Percentiles rank a stretch among this genome's conserved stretches.
These are phyloP conservation scores for Fraxinus paxiana DNA, from an alignment of 305 asterid species.

Conservation along the genomic window DNA sequence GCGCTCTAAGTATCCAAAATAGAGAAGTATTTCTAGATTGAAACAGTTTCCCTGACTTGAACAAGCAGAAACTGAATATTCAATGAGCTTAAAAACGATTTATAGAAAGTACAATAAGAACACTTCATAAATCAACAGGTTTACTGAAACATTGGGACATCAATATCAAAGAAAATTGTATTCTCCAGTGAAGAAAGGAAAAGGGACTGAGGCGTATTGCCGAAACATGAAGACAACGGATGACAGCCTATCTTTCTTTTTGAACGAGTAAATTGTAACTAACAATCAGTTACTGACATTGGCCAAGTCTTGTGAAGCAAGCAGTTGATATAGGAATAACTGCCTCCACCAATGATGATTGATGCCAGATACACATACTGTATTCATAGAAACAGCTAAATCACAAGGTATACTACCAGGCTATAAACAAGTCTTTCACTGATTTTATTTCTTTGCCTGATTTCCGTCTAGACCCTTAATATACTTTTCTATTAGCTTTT, in stretches of 20 bases:
- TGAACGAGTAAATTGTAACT: background rate
- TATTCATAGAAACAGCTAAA: background rate
- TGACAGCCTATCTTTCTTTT: background rate
- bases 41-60: background rate
- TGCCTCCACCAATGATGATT: background rate
- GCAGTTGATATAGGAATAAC: background rate
- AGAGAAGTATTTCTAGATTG: background rate
- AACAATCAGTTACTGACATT: background rate
- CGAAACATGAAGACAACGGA: background rate
- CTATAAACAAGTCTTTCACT: background rate
- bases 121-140: background rate
- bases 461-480: background rate
- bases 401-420: background rate
- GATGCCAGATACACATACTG: background rate
- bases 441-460: background rate
- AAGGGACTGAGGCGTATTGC: background rate
- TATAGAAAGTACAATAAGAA: background rate
- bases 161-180: background rate
- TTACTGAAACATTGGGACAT: background rate
- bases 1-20: conserved; percentile 15
- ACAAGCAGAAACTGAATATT: conserved; percentile 10
- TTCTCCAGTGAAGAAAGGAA: background rate
- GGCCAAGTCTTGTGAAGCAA: background rate
- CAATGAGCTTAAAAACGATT: background rate
- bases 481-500: background rate